These are phyloP conservation scores for Fomitopsis serialis DNA, from an alignment of 768 basidiomycete genomes.

Conservation along the genomic window DNA sequence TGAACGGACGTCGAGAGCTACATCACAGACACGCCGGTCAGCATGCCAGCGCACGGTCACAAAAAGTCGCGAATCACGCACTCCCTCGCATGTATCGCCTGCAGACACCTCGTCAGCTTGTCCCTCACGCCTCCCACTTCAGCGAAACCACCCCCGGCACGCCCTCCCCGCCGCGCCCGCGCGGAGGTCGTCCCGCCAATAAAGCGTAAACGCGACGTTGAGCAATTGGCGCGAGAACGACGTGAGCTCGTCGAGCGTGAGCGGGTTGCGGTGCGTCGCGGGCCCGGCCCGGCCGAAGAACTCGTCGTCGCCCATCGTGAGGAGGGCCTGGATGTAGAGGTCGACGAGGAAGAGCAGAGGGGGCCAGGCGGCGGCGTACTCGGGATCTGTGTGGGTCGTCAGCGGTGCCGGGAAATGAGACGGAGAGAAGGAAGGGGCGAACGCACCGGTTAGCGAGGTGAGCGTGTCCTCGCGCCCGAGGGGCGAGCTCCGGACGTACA, in stretches of 20 bases:
- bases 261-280: conserved; percentile 57
- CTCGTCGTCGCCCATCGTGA: conserved; percentile 96
- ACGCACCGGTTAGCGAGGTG: conserved; percentile 35
- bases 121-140: conserved; percentile 70
- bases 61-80: conserved; percentile 33
- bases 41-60: neutral
- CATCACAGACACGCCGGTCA: conserved; percentile 2
- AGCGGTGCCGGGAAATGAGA: neutral
- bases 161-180: conserved; percentile 27
- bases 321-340: conserved; percentile 75
- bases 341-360: conserved; percentile 75
- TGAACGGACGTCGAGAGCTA: conserved; percentile 83
- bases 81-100: conserved; percentile 87
- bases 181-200: conserved; percentile 53
- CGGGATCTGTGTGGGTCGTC: conserved; percentile 31
- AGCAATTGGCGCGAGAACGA: conserved; percentile 73
- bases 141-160: conserved; percentile 35
- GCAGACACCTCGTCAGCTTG: conserved; percentile 70
- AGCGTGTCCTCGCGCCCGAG: conserved; percentile 54
- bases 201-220: conserved; percentile 79
- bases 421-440: neutral
- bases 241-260: conserved; percentile 76
- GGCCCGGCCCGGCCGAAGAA: conserved; percentile 74
- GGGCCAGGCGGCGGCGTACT: conserved; percentile 48
- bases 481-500: conserved; percentile 52